These are phyloP conservation scores for Kluyveromyces wickerhamii DNA, from an alignment of 805 yeast genomes.

Conservation along the genomic window DNA sequence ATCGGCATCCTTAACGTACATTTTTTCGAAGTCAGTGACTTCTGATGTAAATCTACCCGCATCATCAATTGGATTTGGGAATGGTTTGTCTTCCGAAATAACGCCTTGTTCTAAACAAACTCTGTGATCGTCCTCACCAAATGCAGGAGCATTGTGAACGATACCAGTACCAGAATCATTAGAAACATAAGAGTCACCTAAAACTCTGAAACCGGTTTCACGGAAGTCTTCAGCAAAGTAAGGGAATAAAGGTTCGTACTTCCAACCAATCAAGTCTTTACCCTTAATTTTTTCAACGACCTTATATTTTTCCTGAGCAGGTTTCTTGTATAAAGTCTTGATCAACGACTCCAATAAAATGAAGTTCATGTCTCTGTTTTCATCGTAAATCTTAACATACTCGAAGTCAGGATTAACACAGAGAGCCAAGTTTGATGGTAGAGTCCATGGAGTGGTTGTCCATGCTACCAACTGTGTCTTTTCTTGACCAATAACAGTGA, in stretches of 20 bases:
- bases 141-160: conserved; percentile 97
- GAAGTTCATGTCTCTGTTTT: conserved; percentile 71
- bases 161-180: conserved; percentile 98
- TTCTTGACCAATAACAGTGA: conserved; percentile 73
- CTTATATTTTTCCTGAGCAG: conserved; percentile 79
- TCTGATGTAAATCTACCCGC: conserved; percentile 73
- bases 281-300: conserved; percentile 77
- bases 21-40: conserved; percentile 69
- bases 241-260: conserved; percentile 77
- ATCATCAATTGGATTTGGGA: conserved; percentile 96
- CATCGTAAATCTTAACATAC: conserved; percentile 88
- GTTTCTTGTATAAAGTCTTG: conserved; percentile 86
- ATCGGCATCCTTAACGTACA: conserved; percentile 94
- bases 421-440: conserved; percentile 87
- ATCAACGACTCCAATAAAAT: conserved; percentile 79
- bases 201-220: conserved; percentile 75
- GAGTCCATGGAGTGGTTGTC: conserved; percentile 99
- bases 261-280: conserved; percentile 65
- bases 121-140: conserved; percentile 96
- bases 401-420: conserved; percentile 89
- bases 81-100: conserved; percentile 54
- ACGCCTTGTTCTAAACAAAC: conserved; percentile 73
- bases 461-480: conserved; percentile 86
- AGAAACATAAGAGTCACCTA: conserved; percentile 77
- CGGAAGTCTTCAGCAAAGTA: conserved; percentile 70